Evolutionary conservation across 176 grass and related monocot genomes (phyloP).

Genomic region (Zizania latifolia): DNA sequence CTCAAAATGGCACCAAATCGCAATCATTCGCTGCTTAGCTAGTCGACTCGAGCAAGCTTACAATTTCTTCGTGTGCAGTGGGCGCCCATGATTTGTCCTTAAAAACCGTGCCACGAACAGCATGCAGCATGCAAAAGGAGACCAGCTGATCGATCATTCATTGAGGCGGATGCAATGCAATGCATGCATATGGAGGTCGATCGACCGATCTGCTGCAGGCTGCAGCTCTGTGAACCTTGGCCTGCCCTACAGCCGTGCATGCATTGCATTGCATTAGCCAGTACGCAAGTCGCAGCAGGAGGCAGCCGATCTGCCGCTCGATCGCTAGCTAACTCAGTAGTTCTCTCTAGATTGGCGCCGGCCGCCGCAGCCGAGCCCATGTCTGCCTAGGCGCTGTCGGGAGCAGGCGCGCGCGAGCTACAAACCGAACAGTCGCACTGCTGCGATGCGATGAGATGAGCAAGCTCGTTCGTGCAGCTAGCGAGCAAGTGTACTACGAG

Average conservation of each 20-base stretch:
- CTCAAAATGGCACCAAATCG: background rate
- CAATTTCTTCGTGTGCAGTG: background rate
- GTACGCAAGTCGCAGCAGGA: background rate
- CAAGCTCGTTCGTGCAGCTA: background rate
- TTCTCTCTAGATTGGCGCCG: background rate
- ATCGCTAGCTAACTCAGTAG: too few species aligned
- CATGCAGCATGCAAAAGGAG: slow-evolving; percentile 22
- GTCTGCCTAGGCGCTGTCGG: background rate
- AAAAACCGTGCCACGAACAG: slow-evolving; percentile 14
- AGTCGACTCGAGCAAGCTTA: background rate
- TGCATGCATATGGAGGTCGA: background rate
- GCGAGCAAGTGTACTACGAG: too few species aligned
- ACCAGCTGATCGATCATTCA: background rate
- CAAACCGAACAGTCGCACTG: background rate
- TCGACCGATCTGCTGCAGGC: background rate
- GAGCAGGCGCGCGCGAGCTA: too few species aligned
- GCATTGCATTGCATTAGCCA: background rate
- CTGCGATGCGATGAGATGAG: background rate
- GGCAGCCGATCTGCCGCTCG: background rate
- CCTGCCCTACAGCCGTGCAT: background rate
- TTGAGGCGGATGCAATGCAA: slow-evolving; percentile 11
- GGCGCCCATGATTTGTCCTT: slow-evolving; percentile 7
- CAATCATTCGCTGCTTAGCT: background rate
- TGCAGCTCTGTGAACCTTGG: too few species aligned
- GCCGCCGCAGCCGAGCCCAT: background rate